Evolutionary conservation across 1,284 basidiomycete genomes (phyloP), one percentile per base, ranked within the genome.

Genomic region (Fomitopsis betulina): DNA sequence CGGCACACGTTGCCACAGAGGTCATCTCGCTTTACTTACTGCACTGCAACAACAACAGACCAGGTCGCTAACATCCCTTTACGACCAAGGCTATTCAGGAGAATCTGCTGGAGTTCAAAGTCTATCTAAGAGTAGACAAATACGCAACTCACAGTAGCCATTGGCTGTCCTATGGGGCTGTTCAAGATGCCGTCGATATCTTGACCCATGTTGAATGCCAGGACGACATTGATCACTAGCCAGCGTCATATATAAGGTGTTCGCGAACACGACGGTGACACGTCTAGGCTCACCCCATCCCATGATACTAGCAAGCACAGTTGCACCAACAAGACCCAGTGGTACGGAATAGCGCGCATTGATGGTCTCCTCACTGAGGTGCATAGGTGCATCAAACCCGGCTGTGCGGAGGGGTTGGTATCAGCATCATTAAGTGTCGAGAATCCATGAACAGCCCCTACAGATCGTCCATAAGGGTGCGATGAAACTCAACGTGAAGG

Each of bases 321-420:
- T 81, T 1, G 89, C 82, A 55, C 77, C 74, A 40, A 91, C 78
- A 25, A 92, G 91, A 10, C 88, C 87, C 77, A 80, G 87, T 0
- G 90, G 91, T 7, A 92, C 87, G n/a, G 87, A 87, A 0, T 72
- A 77, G 2, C 81, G 78, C 2, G 90, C 90, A 67, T 92, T 92
- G 3, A 78, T 76, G 0, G 86, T 85, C 67, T 92, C 91, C 71
- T 93, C 90, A 56, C 86, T 89, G 32, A 56, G 54, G 37, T 62
- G 55, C 8, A 57, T 33, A 25, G 55, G 30, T 15, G 55, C 49
- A 23, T 60, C 59, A 23, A 60, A 60, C 2, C 59, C 59, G 8
- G 57, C 60, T 61, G 39, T 12, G 13, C 23, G 27, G 35, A 37
- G 13, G 12, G 35, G 35, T 37, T 37, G 13, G 8, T 10, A 37